Evolutionary conservation across 805 yeast species (phyloP), one percentile per base, ranked within the genome.

Genomic region (Wickerhamiella shivajii): DNA sequence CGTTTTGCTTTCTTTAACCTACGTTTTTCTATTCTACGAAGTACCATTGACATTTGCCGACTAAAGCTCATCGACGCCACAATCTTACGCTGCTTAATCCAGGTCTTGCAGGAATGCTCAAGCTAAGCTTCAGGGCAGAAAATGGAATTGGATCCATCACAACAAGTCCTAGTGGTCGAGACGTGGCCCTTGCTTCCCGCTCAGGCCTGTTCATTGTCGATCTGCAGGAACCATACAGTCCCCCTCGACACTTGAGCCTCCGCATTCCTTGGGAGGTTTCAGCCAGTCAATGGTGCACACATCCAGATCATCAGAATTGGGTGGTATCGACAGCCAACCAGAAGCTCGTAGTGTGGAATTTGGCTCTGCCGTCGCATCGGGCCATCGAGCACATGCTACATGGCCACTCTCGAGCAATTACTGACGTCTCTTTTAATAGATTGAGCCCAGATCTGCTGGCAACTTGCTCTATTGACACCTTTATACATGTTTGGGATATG

Each of bases 271-370:
- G 97, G 97, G 97, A 90, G 53, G 98, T 90, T 3, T 95, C 98
- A 0, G 96, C 87, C 52, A 96, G 87, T 2, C 97, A 90, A 54
- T 90, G 98, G 97, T 80, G 92, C 2, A 95, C 96, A 0, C 96
- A 90, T 51, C 63, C 67, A 5, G 66, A 74, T 2, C 80, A 79
- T 43, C 87, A 93, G 1, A 64, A 77, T 5, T 85, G 96, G 93
- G 81, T 90, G 27, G 77, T 87, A 1, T 80, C 94, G 0, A 83
- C 97, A 0, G 77, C 93, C 2, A 90, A 87, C 53, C 98, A 87
- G 51, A 87, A 87, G 57, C 97, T 94, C 1, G 63, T 90, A 49
- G 71, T 90, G 4, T 90, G 98, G 98, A 87, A 90, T 55, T 56
- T 90, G 39, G 73, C 79, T 1, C 59, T 87, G 42, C 59, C 71